Percentiles rank a stretch among this genome's conserved stretches.
These are phyloP conservation scores for Stipa capillata DNA, from an alignment of 176 grass and related monocot genomes.

Conservation along the genomic window DNA sequence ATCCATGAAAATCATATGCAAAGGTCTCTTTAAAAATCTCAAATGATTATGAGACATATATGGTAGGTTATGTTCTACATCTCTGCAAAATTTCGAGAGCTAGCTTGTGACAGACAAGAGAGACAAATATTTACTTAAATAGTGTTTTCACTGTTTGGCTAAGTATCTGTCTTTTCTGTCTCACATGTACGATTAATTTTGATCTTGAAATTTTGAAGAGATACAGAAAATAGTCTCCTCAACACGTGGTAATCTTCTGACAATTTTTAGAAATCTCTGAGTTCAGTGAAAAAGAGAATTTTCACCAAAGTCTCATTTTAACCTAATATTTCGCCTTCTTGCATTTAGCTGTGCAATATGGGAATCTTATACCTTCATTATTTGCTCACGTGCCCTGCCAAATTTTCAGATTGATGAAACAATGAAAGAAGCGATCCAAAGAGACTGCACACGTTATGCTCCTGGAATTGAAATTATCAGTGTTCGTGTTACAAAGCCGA, in stretches of 20 bases:
- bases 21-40: background rate
- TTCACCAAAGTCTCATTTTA: background rate
- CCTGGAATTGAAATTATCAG: slow-evolving; percentile 94
- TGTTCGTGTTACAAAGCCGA: slow-evolving; percentile 95
- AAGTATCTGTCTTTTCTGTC: background rate
- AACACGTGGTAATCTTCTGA: background rate
- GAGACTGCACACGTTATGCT: slow-evolving; percentile 88
- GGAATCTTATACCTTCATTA: slow-evolving; percentile 12
- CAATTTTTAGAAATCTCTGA: background rate
- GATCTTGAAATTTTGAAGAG: background rate
- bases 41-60: background rate
- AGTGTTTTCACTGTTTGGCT: background rate
- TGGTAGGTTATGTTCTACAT: background rate
- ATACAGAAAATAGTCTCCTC: background rate
- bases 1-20: background rate
- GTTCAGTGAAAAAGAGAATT: background rate
- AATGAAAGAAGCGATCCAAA: slow-evolving; percentile 99
- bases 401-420: slow-evolving; percentile 87
- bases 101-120: background rate
- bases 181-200: background rate
- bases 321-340: background rate
- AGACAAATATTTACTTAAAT: background rate
- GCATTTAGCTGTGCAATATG: background rate
- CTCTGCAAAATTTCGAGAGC: background rate
- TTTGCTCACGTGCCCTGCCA: background rate